phyloP scores from a whole-genome alignment of 805 yeast genomes.

The Maudiozyma serrabonitensis region DNA sequence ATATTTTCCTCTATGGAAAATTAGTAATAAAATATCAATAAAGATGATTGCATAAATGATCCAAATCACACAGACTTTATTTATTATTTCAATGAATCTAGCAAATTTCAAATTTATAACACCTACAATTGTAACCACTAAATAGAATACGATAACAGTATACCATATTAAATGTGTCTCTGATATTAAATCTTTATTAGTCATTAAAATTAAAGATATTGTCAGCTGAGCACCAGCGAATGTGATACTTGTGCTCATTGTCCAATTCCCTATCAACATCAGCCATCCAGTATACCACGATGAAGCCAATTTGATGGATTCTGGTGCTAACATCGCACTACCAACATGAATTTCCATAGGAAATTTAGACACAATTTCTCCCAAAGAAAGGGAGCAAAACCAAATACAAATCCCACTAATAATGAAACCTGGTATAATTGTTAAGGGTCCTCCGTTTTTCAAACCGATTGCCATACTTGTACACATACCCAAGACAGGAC shows the following conservation, averaged over 20 bases:
- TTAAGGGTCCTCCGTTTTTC: conserved; percentile 67
- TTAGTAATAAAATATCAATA: conserved; percentile 52
- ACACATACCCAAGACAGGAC: conserved; percentile 70
- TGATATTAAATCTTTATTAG: conserved; percentile 40
- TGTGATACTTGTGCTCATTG: conserved; percentile 62
- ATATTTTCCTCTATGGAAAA: conserved; percentile 45
- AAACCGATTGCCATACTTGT: conserved; percentile 64
- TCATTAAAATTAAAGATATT: conserved; percentile 54
- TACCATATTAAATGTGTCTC: conserved; percentile 42
- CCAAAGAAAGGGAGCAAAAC: conserved; percentile 58
- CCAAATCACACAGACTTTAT: conserved; percentile 65
- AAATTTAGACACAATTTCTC: conserved; percentile 69
- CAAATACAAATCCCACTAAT: conserved; percentile 54
- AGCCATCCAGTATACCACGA: conserved; percentile 80
- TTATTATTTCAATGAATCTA: conserved; percentile 50
- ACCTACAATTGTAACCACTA: conserved; percentile 50
- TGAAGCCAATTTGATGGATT: conserved; percentile 43
- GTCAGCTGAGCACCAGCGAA: conserved; percentile 72
- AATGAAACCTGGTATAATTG: conserved; percentile 68
- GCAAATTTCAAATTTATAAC: conserved; percentile 55
- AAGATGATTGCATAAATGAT: conserved; percentile 59
- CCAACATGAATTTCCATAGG: conserved; percentile 74
- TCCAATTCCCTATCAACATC: conserved; percentile 64
- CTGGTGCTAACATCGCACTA: conserved; percentile 59
- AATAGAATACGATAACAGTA: conserved; percentile 47